A percentile compares a stretch with the other conserved stretches of the same genome.
phyloP scores from a whole-genome alignment of 2,329 filamentous ascomycete species.

The Hypomyces rosellus region DNA sequence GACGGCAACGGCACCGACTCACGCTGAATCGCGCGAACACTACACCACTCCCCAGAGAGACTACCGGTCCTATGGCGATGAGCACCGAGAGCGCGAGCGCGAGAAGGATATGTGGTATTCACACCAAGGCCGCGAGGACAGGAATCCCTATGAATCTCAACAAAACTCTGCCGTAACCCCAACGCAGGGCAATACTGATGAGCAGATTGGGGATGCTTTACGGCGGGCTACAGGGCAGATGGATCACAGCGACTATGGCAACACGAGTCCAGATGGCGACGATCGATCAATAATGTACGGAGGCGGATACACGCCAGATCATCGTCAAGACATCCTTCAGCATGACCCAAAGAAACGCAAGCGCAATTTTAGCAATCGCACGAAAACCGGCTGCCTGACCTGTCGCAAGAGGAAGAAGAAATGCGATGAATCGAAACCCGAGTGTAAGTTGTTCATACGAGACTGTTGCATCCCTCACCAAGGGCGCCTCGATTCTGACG shows the following conservation, averaged over 20 bases:
- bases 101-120: constrained; percentile 47
- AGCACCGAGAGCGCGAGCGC: constrained; percentile 25
- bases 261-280: constrained; percentile 50
- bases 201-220: constrained; percentile 40
- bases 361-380: constrained; percentile 86
- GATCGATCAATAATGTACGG: constrained; percentile 38
- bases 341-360: constrained; percentile 64
- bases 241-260: constrained; percentile 44
- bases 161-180: constrained; percentile 38
- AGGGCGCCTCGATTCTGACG: constrained; percentile 9
- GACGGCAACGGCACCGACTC: constrained; percentile 22
- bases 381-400: constrained; percentile 92
- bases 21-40: constrained; percentile 35
- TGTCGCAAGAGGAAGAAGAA: constrained; percentile 94
- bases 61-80: constrained; percentile 39
- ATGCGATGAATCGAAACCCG: constrained; percentile 88
- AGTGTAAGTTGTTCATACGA: constrained; percentile 57
- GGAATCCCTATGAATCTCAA: constrained; percentile 39
- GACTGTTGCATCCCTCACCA: background rate
- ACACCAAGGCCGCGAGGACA: constrained; percentile 42
- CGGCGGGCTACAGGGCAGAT: constrained; percentile 39
- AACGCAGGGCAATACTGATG: constrained; percentile 42
- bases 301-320: constrained; percentile 40
- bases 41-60: constrained; percentile 40
- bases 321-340: constrained; percentile 45